phyloP scores from a whole-genome alignment of 441 rosid genomes.

The Croton setiger region DNA sequence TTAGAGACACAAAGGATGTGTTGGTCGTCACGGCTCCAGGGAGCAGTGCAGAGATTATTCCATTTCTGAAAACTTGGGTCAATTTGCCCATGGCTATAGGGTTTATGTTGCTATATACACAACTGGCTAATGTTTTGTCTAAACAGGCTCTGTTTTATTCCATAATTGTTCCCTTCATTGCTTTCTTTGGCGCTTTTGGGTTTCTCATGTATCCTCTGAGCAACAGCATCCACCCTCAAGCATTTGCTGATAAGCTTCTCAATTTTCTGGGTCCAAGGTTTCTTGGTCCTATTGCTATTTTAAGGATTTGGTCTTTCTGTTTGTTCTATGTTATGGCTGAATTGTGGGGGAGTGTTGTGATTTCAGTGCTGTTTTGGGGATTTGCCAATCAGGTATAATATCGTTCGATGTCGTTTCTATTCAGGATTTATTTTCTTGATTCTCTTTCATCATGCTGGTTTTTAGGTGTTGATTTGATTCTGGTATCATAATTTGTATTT shows the following conservation, averaged over 20 bases:
- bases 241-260: constrained; percentile 81
- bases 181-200: constrained; percentile 95
- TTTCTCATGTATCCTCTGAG: constrained; percentile 89
- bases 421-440: constrained; percentile 2
- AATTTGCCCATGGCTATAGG: constrained; percentile 99
- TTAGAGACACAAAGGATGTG: constrained; percentile 94
- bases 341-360: constrained; percentile 96
- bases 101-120: constrained; percentile 83
- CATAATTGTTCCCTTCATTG: constrained; percentile 87
- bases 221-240: constrained; percentile 73
- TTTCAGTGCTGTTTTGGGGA: constrained; percentile 98
- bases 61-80: constrained; percentile 96
- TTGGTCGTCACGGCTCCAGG: constrained; percentile 95
- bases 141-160: constrained; percentile 85
- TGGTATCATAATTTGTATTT: neutral
- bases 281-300: constrained; percentile 92
- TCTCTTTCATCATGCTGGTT: constrained; percentile 5
- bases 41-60: constrained; percentile 95
- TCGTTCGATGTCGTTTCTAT: neutral
- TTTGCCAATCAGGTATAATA: constrained; percentile 88
- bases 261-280: constrained; percentile 80
- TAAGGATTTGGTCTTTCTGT: constrained; percentile 98
- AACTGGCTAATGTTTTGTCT: constrained; percentile 67
- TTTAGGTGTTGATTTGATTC: constrained; percentile 8
- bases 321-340: constrained; percentile 99